A percentile compares a stretch with the other conserved stretches of the same genome.
Conservation (phyloP, 805 yeast species). For the Lachancea quebecensis region DNA sequence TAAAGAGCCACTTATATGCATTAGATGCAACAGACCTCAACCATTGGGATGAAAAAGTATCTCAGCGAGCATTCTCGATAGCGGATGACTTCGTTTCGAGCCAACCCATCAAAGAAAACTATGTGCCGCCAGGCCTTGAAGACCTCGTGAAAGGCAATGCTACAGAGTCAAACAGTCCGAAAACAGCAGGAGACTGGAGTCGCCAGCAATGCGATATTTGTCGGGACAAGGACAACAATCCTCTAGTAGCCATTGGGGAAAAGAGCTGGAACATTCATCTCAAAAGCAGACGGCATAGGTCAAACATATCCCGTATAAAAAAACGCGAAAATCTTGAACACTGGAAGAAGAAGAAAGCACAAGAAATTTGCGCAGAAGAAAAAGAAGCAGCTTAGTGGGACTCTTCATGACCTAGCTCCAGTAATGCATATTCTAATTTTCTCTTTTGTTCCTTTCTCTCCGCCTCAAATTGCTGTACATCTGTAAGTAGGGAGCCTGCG, state of each 20-base stretch:
- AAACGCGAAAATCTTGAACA: conserved; percentile 50
- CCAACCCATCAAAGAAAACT: conserved; percentile 10
- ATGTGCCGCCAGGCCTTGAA: conserved; percentile 37
- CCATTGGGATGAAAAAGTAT: conserved; percentile 54
- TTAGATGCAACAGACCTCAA: conserved; percentile 70
- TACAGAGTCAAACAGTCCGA: conserved; percentile 4
- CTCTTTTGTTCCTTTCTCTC: conserved; percentile 46
- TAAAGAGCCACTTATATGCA: conserved; percentile 54
- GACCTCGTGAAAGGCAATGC: conserved; percentile 19
- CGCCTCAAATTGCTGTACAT: conserved; percentile 44
- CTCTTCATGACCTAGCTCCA: no score
- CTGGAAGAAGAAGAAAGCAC: conserved; percentile 23
- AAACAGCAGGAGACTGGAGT: conserved; percentile 41
- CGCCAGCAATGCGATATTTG: conserved; percentile 68
- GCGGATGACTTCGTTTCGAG: conserved; percentile 35
- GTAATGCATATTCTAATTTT: conserved; percentile 36
- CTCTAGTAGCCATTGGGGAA: conserved; percentile 64
- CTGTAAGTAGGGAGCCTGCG: conserved; percentile 38
- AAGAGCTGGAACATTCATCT: conserved; percentile 64
- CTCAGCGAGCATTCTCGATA: conserved; percentile 46
- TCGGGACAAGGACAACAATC: conserved; percentile 44
- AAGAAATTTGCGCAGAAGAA: not conserved
- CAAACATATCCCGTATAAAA: conserved; percentile 41
- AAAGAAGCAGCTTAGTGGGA: no score
- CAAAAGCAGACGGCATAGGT: conserved; percentile 59